Evolutionary conservation across 2,329 filamentous ascomycete species (phyloP).

Genomic region (Ampelomyces quisqualis): DNA sequence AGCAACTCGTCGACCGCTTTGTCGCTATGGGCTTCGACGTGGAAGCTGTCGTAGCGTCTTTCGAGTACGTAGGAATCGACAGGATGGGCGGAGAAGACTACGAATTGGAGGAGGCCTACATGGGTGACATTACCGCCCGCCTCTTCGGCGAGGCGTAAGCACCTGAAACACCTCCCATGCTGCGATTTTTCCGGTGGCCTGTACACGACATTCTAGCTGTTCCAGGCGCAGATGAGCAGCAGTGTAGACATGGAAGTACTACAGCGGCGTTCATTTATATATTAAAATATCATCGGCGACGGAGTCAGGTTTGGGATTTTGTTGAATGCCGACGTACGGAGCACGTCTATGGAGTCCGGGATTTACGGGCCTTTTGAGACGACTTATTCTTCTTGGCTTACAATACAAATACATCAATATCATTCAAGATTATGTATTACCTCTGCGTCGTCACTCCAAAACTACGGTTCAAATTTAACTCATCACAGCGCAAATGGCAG

Average conservation of each 20-base stretch:
- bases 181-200: not conserved
- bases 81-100: slow-evolving; percentile 76
- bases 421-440: no score
- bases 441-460: no score
- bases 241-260: no score
- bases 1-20: slow-evolving; percentile 78
- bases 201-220: not conserved
- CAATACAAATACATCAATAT: no score
- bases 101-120: slow-evolving; percentile 83
- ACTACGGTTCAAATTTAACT: no score
- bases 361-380: not conserved
- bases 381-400: not conserved
- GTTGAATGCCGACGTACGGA: not conserved
- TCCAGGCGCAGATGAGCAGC: not conserved
- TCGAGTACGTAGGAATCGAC: slow-evolving; percentile 78
- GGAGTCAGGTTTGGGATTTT: not conserved
- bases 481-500: no score
- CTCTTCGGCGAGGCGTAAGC: slow-evolving; percentile 70
- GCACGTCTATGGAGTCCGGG: not conserved
- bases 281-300: not conserved
- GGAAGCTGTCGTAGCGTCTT: slow-evolving; percentile 80
- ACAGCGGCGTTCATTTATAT: not conserved
- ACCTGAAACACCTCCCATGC: not conserved
- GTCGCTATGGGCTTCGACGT: slow-evolving; percentile 89
- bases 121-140: slow-evolving; percentile 84